phyloP scores from a whole-genome alignment of 805 yeast species.

The Pichia pseudocactophila region DNA sequence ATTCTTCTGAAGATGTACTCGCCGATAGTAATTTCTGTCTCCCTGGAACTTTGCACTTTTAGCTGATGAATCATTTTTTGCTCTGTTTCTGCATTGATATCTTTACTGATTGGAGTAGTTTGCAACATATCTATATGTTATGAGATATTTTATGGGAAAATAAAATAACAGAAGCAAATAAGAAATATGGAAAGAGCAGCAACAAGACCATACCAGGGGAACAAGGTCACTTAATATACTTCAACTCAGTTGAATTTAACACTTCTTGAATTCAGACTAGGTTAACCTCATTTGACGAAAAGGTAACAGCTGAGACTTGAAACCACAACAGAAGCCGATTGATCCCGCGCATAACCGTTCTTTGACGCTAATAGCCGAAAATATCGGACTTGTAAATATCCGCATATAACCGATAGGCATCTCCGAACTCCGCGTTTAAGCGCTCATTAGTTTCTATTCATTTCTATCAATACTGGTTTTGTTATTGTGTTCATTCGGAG shows the following conservation, averaged over 20 bases:
- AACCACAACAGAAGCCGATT: background rate
- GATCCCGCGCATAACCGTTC: background rate
- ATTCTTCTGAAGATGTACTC: constrained; percentile 40
- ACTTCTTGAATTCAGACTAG: too few species aligned
- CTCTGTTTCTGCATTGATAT: background rate
- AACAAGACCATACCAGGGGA: too few species aligned
- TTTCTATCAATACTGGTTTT: too few species aligned
- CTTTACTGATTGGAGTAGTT: background rate
- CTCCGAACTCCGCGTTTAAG: background rate
- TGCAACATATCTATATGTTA: too few species aligned
- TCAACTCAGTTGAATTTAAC: too few species aligned
- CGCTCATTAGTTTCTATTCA: background rate
- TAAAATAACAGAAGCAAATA: background rate
- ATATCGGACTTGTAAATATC: background rate
- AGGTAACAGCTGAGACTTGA: too few species aligned
- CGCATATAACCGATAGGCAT: background rate
- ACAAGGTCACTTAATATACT: too few species aligned
- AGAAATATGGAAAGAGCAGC: too few species aligned
- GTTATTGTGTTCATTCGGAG: too few species aligned
- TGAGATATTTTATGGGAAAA: background rate
- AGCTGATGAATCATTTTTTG: background rate
- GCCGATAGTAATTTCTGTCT: constrained; percentile 31
- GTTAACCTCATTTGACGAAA: too few species aligned
- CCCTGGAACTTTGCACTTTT: constrained; percentile 44
- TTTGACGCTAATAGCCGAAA: background rate